Evolutionary conservation across 306 rosid species (phyloP), one percentile per base, ranked within the genome.

Genomic region (Cajanus cajan): DNA sequence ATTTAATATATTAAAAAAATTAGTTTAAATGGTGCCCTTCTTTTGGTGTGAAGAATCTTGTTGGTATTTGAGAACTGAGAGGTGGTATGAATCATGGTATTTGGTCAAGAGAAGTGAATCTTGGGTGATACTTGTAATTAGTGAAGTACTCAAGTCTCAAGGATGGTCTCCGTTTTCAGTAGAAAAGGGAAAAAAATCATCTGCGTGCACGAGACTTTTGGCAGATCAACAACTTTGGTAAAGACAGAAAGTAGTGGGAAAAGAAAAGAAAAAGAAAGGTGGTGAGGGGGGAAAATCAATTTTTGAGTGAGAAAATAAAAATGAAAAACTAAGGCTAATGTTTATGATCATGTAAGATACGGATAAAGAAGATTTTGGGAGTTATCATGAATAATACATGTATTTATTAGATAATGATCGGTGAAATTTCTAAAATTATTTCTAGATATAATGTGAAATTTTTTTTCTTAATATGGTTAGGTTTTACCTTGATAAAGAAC

Each of bases 171-270:
- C 62, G 5, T 55, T 78, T 73, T 58, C 44, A 58, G 63, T 63
- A 47, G 45, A 44, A 83, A 58, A 83, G 41, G 73, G 77, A 7
- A 66, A n/a, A 77, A 78, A 59, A 31, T 57, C 14, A 39, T 39
- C 71, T 67, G 80, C 78, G 62, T 72, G 86, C 83, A 59, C 81
- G 83, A 74, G 78, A 59, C 57, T 40, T 70, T 71, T 79, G 82
- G 73, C 71, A 73, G 81, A 57, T 67, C 71, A 75, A 80, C 70
- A 74, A 33, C 87, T 79, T 84, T 70, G 82, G 82, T 75, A 84
- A 84, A 65, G 83, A 73, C 86, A 66, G 48, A 83, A 78, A 73
- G 79, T 44, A 33, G 71, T 16, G 33, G 45, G 9, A 24, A 70
- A 76, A 74, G 9, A 36, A 68, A 14, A 48, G 74, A 54, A 75